Percentiles rank a stretch among this genome's conserved stretches.
These are phyloP conservation scores for Hysterium pulicare DNA, from an alignment of 2,329 filamentous ascomycete genomes.

Conservation along the genomic window DNA sequence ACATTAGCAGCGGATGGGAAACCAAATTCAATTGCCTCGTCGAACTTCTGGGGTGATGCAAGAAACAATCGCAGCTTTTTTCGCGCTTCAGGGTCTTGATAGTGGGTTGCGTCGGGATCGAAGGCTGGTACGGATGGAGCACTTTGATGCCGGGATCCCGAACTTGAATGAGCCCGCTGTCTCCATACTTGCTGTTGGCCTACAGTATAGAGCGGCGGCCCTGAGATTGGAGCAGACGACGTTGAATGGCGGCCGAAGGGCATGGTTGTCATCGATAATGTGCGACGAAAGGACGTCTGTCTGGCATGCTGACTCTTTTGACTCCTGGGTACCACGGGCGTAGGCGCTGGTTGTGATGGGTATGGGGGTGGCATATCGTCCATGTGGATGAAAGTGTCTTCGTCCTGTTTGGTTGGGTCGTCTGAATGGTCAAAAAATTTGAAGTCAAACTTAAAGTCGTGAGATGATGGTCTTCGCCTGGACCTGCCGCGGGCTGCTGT, in stretches of 20 bases:
- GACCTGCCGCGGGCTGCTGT: conserved; percentile 13
- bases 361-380: conserved; percentile 20
- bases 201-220: conserved; percentile 25
- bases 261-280: conserved; percentile 67
- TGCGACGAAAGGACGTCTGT: conserved; percentile 60
- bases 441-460: conserved; percentile 14
- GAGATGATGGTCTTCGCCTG: conserved; percentile 15
- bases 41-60: conserved; percentile 88
- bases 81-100: conserved; percentile 84
- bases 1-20: conserved; percentile 60
- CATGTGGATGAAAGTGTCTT: conserved; percentile 17
- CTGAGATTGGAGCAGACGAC: conserved; percentile 46
- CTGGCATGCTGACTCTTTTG: neutral
- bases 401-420: conserved; percentile 10
- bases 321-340: neutral
- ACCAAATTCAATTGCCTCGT: conserved; percentile 90
- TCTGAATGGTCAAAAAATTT: conserved; percentile 12
- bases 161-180: conserved; percentile 27
- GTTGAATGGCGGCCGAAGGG: conserved; percentile 56
- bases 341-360: neutral
- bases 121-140: conserved; percentile 27
- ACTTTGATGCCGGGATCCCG: conserved; percentile 23
- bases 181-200: conserved; percentile 29
- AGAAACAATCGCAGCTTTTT: conserved; percentile 82
- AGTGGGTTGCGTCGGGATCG: conserved; percentile 74